These are phyloP conservation scores for Phaeotremella fagi DNA, from an alignment of 768 basidiomycete species.

Conservation along the genomic window DNA sequence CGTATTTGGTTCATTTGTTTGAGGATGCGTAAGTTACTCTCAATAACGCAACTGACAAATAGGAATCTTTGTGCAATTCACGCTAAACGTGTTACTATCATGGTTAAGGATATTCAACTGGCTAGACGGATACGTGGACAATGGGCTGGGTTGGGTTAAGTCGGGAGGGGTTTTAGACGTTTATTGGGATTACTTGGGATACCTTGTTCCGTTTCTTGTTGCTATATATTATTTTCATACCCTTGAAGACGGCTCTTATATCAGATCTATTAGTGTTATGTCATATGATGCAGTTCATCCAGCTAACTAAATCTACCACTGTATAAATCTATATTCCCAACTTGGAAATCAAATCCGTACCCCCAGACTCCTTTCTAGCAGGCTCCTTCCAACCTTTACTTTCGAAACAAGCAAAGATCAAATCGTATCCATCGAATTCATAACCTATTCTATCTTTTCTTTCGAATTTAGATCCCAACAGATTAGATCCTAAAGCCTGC, in stretches of 20 bases:
- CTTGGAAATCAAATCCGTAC: neutral
- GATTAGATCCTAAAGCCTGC: slow-evolving; percentile 52
- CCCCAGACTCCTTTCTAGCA: neutral
- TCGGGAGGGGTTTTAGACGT: too few species aligned
- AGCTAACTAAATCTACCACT: neutral
- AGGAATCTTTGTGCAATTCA: slow-evolving; percentile 97
- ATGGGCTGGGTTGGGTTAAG: slow-evolving; percentile 54
- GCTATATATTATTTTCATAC: too few species aligned
- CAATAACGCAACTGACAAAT: slow-evolving; percentile 3
- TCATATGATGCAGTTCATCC: neutral
- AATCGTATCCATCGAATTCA: slow-evolving; percentile 70
- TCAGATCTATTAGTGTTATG: too few species aligned
- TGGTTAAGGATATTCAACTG: slow-evolving; percentile 95
- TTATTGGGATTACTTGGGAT: too few species aligned
- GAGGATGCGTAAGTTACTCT: slow-evolving; percentile 83
- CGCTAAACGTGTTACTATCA: slow-evolving; percentile 94
- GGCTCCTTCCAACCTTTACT: slow-evolving; percentile 37
- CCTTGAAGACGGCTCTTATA: too few species aligned
- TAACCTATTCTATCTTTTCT: slow-evolving; percentile 97
- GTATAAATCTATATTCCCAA: too few species aligned
- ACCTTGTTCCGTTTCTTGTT: too few species aligned
- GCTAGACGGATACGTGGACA: slow-evolving; percentile 90
- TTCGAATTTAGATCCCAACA: slow-evolving; percentile 55
- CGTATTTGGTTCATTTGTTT: slow-evolving; percentile 79
- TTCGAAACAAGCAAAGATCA: slow-evolving; percentile 48